Conservation (phyloP, 2,329 filamentous ascomycete genomes). For the Beauveria sp. region DNA sequence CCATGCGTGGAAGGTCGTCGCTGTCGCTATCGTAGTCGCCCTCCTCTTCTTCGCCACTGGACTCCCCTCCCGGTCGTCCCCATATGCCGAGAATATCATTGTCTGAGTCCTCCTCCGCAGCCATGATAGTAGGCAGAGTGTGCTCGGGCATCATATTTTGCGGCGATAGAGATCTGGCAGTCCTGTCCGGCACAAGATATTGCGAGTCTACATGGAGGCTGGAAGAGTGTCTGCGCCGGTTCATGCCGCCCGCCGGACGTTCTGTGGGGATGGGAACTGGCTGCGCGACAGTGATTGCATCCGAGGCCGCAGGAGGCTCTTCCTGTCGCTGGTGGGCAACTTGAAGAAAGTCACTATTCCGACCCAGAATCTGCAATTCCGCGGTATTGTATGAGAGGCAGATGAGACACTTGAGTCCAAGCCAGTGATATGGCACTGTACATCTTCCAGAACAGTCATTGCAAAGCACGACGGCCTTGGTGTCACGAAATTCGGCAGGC, state of each 20-base stretch:
- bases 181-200: conserved; percentile 29
- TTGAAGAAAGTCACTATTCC: conserved; percentile 22
- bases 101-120: conserved; percentile 39
- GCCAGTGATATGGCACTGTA: conserved; percentile 85
- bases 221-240: conserved; percentile 32
- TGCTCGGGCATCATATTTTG: conserved; percentile 20
- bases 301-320: neutral
- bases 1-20: conserved; percentile 33
- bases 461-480: conserved; percentile 77
- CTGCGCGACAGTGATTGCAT: conserved; percentile 12
- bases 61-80: conserved; percentile 37
- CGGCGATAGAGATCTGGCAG: conserved; percentile 39
- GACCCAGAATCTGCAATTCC: conserved; percentile 53
- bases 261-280: conserved; percentile 16
- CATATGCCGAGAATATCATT: conserved; percentile 53
- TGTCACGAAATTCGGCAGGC: conserved; percentile 74
- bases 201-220: conserved; percentile 26
- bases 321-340: conserved; percentile 19
- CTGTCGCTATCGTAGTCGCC: conserved; percentile 37
- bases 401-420: conserved; percentile 80
- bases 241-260: conserved; percentile 11
- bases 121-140: conserved; percentile 18
- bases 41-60: conserved; percentile 38
- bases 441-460: conserved; percentile 91
- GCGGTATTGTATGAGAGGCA: conserved; percentile 65